phyloP scores from a whole-genome alignment of 192 early-diverging fungal species.

The Podila clonocystis region DNA sequence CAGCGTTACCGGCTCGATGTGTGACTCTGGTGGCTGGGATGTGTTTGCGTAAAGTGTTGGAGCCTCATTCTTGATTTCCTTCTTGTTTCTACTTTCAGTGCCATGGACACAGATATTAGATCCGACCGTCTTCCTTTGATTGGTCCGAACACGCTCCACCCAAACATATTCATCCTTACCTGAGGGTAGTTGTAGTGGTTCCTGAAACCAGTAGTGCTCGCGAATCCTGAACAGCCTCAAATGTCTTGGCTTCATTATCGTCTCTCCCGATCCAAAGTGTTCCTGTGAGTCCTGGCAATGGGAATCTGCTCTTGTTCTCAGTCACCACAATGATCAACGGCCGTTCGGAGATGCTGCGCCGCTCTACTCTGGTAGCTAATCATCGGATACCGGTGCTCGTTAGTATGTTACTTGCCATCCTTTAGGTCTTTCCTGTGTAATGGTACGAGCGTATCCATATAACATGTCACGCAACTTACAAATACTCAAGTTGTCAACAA shows the following conservation, averaged over 20 bases:
- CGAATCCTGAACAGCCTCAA: not conserved
- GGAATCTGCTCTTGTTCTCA: conserved; percentile 38
- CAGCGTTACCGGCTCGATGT: not conserved
- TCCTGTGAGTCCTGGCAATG: conserved; percentile 26
- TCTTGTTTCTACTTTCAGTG: conserved; percentile 5
- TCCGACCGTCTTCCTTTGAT: too few relatives aligned
- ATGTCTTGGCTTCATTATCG: conserved; percentile 5
- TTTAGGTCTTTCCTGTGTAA: too few relatives aligned
- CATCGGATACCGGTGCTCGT: not conserved
- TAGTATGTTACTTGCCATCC: not conserved
- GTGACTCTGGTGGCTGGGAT: not conserved
- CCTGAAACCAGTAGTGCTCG: conserved; percentile 7
- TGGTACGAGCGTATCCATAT: not conserved
- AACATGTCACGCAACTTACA: conserved; percentile 13
- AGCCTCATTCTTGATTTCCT: conserved; percentile 3
- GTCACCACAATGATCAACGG: conserved; percentile 21
- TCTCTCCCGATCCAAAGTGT: conserved; percentile 19
- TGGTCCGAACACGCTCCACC: not conserved
- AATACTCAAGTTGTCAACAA: conserved; percentile 48
- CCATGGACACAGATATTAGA: not conserved
- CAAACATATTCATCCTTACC: not conserved
- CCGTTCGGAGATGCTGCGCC: conserved; percentile 7
- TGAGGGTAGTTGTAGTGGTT: not conserved
- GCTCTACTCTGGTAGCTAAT: conserved; percentile 31
- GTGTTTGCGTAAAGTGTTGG: not conserved